Conservation (phyloP, 352 stramenopile species). For the Pythium aristosporum region DNA sequence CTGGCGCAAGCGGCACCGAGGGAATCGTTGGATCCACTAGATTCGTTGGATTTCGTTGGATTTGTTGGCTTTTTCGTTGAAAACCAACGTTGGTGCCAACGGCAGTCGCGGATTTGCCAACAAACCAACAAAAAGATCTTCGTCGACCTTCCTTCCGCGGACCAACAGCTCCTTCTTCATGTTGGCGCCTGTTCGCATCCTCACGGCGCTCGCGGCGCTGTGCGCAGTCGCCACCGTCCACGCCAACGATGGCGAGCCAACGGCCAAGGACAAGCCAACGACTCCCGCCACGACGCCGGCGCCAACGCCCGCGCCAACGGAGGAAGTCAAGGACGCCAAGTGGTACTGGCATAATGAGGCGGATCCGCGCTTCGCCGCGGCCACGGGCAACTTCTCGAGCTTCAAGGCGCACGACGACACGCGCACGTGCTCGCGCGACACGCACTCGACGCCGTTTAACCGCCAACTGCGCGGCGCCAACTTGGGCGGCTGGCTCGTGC, state of each 20-base stretch:
- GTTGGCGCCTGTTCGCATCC: constrained; percentile 1
- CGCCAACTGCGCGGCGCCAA: constrained; percentile 90
- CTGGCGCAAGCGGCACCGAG: no score
- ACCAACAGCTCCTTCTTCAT: neutral
- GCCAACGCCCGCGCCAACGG: neutral
- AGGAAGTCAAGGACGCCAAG: constrained; percentile 43
- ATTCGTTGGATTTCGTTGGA: no score
- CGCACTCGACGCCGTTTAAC: constrained; percentile 75
- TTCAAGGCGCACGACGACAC: constrained; percentile 62
- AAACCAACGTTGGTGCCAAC: no score
- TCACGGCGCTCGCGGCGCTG: constrained; percentile 11
- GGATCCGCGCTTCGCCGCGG: constrained; percentile 43
- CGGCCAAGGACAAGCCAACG: neutral
- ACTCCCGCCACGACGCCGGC: neutral
- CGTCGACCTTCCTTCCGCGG: no score
- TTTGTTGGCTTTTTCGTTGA: no score
- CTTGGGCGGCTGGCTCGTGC: constrained; percentile 93
- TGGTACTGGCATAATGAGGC: constrained; percentile 67
- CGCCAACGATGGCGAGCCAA: constrained; percentile 4
- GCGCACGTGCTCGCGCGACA: constrained; percentile 66
- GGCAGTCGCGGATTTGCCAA: no score
- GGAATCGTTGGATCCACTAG: no score
- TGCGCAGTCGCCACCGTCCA: neutral
- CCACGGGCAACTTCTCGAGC: constrained; percentile 47
- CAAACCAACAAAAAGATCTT: no score